Evolutionary conservation across 2,329 filamentous ascomycete genomes (phyloP), one percentile per base, ranked within the genome.

Genomic region (Pseudocercospora eumusae): DNA sequence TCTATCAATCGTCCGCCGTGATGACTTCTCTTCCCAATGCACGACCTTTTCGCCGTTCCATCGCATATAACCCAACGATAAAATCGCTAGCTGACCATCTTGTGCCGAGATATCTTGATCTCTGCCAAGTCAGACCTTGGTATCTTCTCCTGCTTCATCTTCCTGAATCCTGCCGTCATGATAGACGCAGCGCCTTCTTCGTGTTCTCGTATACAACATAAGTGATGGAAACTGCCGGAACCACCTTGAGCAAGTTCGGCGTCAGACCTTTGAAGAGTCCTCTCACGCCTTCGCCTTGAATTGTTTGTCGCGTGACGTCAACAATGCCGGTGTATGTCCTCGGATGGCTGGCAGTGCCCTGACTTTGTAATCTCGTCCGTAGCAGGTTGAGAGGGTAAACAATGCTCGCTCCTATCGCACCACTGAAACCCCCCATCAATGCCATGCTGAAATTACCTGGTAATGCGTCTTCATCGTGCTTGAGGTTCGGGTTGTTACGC

Each of bases 371-470:
- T 56, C 93, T 84, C 3, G 95, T 99, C 20, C 95, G 88, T 21
- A 99, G 85, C 55, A 99, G 86, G 73, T 99, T 99, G 68, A 99
- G 81, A 0, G 95, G 95, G 73, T 99, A 99, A 36, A 99, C 95
- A 11, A 93, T 86, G n/a, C 88, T 91, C 3, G 95, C 95, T 64
- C 95, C 93, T 63, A 97, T 88, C 0, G 93, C 93, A 45, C 95
- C 95, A 47, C 92, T 96, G 54, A 91, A 88, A 4, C 93, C 95
- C 54, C 95, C 95, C 72, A 98, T 96, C 44, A 90, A 85, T 54
- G 92, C 95, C 4, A 93, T 95, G 31, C 87, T 85, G 69, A 97
- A 87, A 66, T 93, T 95, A 64, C 88, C 90, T 6, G 91, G 89
- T 36, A 85, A 77, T 9, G 86, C 83, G 44, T 91, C 88, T 68